Evolutionary conservation across 495 filamentous ascomycete genomes (phyloP).

Genomic region (Recurvomyces mirabilis): DNA sequence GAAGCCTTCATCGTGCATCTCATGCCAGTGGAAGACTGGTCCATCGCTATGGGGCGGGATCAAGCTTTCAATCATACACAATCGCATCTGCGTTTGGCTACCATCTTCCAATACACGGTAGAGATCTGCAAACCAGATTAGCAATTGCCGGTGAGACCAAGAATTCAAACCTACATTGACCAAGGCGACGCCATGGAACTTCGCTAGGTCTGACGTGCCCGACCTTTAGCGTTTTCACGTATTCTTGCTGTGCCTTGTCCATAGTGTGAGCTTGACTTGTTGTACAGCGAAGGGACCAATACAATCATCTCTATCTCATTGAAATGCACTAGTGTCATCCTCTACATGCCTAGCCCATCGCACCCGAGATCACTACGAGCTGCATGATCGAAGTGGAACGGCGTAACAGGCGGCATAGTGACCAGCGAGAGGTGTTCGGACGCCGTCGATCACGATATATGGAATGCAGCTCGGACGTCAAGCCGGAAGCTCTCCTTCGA

Average conservation of each 20-base stretch:
- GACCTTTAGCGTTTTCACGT: neutral
- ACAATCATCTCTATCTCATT: too few species aligned
- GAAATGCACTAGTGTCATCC: too few species aligned
- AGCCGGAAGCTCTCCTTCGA: too few species aligned
- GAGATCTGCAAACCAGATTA: neutral
- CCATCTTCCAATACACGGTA: neutral
- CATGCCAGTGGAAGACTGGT: constrained; percentile 34
- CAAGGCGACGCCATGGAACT: neutral
- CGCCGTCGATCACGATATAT: too few species aligned
- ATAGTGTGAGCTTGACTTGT: neutral
- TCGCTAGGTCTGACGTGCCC: constrained; percentile 1
- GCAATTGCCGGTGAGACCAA: neutral
- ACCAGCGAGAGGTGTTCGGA: too few species aligned
- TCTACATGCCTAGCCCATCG: too few species aligned
- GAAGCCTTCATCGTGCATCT: constrained; percentile 45
- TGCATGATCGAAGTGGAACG: too few species aligned
- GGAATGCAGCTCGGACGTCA: too few species aligned
- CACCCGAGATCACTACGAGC: too few species aligned
- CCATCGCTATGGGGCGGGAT: constrained; percentile 28
- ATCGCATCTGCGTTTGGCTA: constrained; percentile 1
- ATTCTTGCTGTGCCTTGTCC: neutral
- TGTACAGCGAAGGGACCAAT: neutral
- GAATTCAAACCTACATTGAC: neutral
- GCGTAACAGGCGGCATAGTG: too few species aligned
- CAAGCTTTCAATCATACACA: constrained; percentile 2